These are phyloP conservation scores for Monilinia laxa DNA, from an alignment of 2,329 filamentous ascomycete genomes.

Conservation along the genomic window DNA sequence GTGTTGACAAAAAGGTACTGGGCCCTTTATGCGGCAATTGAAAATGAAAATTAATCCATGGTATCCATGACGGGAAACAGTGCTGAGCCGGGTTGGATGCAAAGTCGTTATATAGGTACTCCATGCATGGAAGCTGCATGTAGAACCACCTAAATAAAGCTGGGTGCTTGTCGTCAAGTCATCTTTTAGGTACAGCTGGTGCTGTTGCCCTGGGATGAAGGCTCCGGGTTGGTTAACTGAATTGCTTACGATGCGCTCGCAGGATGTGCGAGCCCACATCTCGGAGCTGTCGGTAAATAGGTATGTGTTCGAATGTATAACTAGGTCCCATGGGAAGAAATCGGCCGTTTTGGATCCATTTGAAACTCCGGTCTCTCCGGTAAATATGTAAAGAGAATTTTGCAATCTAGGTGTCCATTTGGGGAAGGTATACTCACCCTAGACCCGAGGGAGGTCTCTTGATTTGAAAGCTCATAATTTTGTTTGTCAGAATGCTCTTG, in stretches of 20 bases:
- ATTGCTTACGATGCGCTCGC: slow-evolving; percentile 14
- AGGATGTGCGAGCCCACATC: slow-evolving; percentile 23
- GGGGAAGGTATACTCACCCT: slow-evolving; percentile 18
- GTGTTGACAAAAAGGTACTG: background rate
- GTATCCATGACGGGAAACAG: slow-evolving; percentile 12
- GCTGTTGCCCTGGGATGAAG: background rate
- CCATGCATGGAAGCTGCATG: slow-evolving; percentile 19
- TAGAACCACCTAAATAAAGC: background rate
- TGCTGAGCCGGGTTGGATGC: background rate
- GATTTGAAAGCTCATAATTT: slow-evolving; percentile 17
- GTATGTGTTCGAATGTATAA: background rate
- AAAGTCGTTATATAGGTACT: background rate
- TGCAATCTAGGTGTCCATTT: slow-evolving; percentile 12
- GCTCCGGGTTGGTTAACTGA: background rate
- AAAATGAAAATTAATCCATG: slow-evolving; percentile 22
- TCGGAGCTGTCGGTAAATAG: background rate
- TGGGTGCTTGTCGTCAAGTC: background rate
- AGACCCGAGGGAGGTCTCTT: slow-evolving; percentile 20
- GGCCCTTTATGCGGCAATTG: slow-evolving; percentile 11
- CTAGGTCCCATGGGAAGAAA: slow-evolving; percentile 9
- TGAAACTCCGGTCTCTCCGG: slow-evolving; percentile 9
- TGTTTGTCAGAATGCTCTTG: slow-evolving; percentile 13
- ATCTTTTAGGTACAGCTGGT: background rate
- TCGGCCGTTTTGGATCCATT: background rate
- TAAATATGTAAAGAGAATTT: slow-evolving; percentile 19